Conservation (phyloP, 306 rosid species). For the Arachis stenosperma region DNA sequence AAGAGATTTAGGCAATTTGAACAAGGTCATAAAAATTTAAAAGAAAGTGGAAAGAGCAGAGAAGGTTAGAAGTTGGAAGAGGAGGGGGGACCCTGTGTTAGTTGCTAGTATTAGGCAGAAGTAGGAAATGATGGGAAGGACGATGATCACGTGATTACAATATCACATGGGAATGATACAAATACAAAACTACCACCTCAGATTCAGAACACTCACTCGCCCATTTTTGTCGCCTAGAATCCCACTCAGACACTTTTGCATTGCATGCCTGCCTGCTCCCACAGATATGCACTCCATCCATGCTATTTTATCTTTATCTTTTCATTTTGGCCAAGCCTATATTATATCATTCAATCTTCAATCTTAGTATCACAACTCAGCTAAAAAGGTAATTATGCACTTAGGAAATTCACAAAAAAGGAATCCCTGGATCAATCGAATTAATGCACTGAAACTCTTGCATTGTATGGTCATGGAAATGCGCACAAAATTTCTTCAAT, state of each 20-base stretch:
- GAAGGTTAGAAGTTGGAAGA: no score
- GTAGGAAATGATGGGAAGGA: conserved; percentile 23
- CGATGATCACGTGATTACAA: conserved; percentile 36
- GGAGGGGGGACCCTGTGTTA: conserved; percentile 13
- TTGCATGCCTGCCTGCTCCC: conserved; percentile 14
- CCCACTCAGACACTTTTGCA: conserved; percentile 6
- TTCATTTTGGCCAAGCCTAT: background rate
- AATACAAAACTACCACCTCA: no score
- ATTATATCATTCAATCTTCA: background rate
- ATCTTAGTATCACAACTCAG: no score
- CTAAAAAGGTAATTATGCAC: background rate
- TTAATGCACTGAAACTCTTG: background rate
- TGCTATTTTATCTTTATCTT: background rate
- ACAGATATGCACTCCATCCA: background rate
- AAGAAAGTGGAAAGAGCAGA: no score
- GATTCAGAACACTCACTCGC: no score
- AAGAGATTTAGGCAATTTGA: no score
- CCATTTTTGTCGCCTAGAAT: conserved; percentile 29
- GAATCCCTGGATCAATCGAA: background rate
- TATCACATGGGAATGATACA: conserved; percentile 27
- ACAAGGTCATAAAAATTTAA: no score
- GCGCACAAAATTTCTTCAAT: conserved; percentile 15
- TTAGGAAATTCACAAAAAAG: background rate
- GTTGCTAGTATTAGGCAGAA: background rate
- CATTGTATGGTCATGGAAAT: background rate